Evolutionary conservation across 495 filamentous ascomycete genomes (phyloP), one percentile per base, ranked within the genome.

Genomic region (Friedmanniomyces simplex): DNA sequence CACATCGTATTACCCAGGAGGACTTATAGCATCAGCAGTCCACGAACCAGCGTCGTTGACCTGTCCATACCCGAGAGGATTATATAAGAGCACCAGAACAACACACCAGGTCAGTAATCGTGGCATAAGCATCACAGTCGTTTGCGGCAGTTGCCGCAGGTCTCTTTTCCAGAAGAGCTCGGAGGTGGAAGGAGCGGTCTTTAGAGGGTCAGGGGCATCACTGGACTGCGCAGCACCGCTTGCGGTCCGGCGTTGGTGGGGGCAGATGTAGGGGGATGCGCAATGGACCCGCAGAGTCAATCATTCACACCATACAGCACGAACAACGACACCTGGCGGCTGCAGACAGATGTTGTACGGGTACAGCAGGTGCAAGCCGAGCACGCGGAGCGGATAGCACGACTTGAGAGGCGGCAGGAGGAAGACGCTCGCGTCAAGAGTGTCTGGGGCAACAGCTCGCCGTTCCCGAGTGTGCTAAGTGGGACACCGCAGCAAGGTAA

Each of bases 281-380:
- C 63, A 49, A 86, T 86, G 82, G 82, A 86, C 74, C 76, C 81
- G 34, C 82, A 85, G 70, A 80, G 64, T 48, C 58, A 72, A 62
- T 71, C 75, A 28, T 79, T 83, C 68, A 79, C 79, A 48, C 81
- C 83, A 57, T 79, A 78, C 64, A 85, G 87, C 75, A 64, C 39
- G 49, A 58, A 60, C 34, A 52, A 50, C 53, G 89, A 95, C 71
- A 76, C 91, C 56, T 91, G 88, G 79, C 83, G 84, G 73, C 77
- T 95, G 57, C 85, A 91, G 67, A 86, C 88, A 74, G 88, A 95
- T 63, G 77, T 96, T 73, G 88, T 84, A 71, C 84, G 87, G 65
- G 74, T 95, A 41, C 86, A 91, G 60, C 75, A 82, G 58, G 76
- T 85, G 49, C 89, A 95, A 68, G 78, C 78, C 62, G 83, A 87